Base-by-base conservation (phyloP, 2,329 filamentous ascomycete species). In the Fusarium heterosporum region DNA sequence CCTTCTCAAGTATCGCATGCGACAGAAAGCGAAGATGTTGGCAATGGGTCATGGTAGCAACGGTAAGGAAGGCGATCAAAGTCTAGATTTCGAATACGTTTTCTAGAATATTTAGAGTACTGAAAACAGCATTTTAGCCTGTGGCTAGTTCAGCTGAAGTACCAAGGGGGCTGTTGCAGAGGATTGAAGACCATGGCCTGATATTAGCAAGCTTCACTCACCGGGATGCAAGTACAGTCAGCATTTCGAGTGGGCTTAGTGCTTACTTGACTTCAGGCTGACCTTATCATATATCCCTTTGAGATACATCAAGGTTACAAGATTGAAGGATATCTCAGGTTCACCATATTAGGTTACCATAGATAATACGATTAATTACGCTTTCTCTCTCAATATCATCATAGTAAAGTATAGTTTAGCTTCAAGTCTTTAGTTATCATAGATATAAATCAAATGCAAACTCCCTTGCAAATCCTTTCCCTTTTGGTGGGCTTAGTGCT, bases 1-100 rank as follows among this genome's bases (percentile, higher is more conserved):
- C 1, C 64, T 73, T 9, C 71, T 77, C 12, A 69, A 69, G 14
- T 48, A 74, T 17, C 69, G 73, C 0, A 77, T 76, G 61, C 66
- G 68, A 22, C 69, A 71, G 47, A 76, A 76, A 14, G 68, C 68
- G 8, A 65, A 50, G 38, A 38, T 73, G 34, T 49, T 64, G 17
- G 71, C 63, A 2, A 70, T 72, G 36, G 73, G 73, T 2, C 45
- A 60, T 12, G 65, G 62, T 4, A 72, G 43, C 13, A 72, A 72
- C 11, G 70, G 69, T 0, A 65, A 53, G 19, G 61, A 59, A 8
- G 70, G 57, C 2, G 69, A 72, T 38, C 55, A 22, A 6, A 55
- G 54, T 8, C 8, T 72, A 4, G 56, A 53, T 2, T 70, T 70
- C 17, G 58, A 63, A 32, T 72, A 72, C 53, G 63, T 72, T 3